A percentile compares a stretch with the other conserved stretches of the same genome.
Evolutionary conservation across 768 basidiomycete genomes (phyloP).

Genomic region (Suillus tomentosus): DNA sequence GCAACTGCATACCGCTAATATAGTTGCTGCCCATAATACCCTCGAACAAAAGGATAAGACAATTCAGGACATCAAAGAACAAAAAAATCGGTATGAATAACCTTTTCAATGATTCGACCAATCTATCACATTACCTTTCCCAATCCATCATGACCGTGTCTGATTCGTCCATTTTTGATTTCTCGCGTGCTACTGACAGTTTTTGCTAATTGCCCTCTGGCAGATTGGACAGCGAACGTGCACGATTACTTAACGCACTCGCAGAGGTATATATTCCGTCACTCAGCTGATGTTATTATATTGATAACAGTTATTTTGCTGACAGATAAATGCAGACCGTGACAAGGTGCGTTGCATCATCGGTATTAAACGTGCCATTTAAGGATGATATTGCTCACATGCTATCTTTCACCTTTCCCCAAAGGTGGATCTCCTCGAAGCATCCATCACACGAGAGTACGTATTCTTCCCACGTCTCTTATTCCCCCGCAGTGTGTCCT

Average conservation of each 20-base stretch:
- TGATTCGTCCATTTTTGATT: conserved; percentile 14
- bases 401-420: conserved; percentile 10
- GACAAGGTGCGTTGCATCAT: conserved; percentile 53
- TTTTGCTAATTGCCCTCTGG: conserved; percentile 9
- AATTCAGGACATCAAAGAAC: conserved; percentile 80
- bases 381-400: conserved; percentile 14
- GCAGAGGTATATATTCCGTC: conserved; percentile 55
- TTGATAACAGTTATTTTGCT: conserved; percentile 13
- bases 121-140: not conserved
- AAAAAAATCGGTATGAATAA: conserved; percentile 73
- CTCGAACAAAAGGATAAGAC: conserved; percentile 77
- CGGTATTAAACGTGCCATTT: conserved; percentile 1
- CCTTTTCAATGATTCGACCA: conserved; percentile 5
- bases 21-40: conserved; percentile 78
- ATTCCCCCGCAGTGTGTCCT: conserved; percentile 6
- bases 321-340: conserved; percentile 77
- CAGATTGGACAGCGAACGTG: conserved; percentile 77
- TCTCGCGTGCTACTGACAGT: conserved; percentile 15
- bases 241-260: conserved; percentile 64
- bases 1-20: conserved; percentile 86
- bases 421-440: conserved; percentile 68
- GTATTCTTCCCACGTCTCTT: conserved; percentile 23
- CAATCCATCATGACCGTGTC: not conserved
- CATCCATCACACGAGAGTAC: conserved; percentile 69
- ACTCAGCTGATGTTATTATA: conserved; percentile 7